Percentiles rank a stretch among this genome's conserved stretches.
Conservation (phyloP, 23 red algal species). For the Gracilaria gracilis region DNA sequence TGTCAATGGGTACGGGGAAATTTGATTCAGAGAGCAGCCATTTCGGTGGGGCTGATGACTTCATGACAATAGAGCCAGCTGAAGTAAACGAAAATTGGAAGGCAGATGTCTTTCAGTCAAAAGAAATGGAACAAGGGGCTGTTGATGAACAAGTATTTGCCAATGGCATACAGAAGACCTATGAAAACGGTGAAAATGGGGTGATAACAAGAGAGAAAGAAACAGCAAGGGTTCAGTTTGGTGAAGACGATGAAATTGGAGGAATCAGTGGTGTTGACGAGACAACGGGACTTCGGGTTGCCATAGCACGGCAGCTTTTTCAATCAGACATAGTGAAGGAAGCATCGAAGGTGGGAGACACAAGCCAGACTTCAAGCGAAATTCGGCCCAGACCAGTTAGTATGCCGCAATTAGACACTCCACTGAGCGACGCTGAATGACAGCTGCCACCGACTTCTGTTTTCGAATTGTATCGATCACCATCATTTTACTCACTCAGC, state of each 20-base stretch:
- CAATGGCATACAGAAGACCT: background rate
- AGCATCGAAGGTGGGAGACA: slow-evolving; percentile 20
- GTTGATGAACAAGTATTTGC: background rate
- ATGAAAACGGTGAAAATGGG: slow-evolving; percentile 15
- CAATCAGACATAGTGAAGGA: slow-evolving; percentile 53
- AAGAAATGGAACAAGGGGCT: background rate
- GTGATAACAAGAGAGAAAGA: background rate
- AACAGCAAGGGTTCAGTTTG: background rate
- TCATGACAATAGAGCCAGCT: slow-evolving; percentile 65
- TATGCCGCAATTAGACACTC: slow-evolving; percentile 54
- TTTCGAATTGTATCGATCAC: background rate
- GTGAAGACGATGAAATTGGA: slow-evolving; percentile 1
- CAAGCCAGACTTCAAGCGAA: background rate
- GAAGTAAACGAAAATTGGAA: slow-evolving; percentile 67
- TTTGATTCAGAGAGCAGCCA: background rate
- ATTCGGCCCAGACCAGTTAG: slow-evolving; percentile 23
- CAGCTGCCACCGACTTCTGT: background rate
- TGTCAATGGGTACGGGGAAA: background rate
- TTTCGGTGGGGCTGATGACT: slow-evolving; percentile 44
- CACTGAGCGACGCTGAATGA: slow-evolving; percentile 58
- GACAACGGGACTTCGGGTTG: slow-evolving; percentile 8
- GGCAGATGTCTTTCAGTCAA: slow-evolving; percentile 8
- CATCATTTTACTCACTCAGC: background rate
- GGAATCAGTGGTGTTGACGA: background rate
- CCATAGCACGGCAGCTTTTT: slow-evolving; percentile 47